Base-by-base conservation (phyloP, 345 rosid species). In the Laguncularia racemosa region DNA sequence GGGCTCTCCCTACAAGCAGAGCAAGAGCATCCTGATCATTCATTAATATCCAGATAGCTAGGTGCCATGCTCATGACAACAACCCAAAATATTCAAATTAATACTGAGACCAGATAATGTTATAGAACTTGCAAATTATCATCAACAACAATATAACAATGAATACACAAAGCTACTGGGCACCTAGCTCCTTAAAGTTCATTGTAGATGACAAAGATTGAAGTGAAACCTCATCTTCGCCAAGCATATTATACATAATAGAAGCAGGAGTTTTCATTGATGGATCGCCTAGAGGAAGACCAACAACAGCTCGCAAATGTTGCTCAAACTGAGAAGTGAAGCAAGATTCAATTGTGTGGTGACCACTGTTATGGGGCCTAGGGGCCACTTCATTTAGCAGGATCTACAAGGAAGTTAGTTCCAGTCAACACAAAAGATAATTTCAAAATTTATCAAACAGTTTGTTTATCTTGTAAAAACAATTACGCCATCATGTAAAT, bases 321-420 rank as follows among this genome's bases (percentile, higher is more conserved):
- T 93, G 97, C 56, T 93, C 93, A 70, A 48, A 93, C 68, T 93
- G 97, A 51, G 97, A 93, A 65, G 99, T 90, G 68, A 79, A 87
- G 80, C 97, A 93, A 19, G 92, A 64, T 71, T 93, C 97, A 54
- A 93, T 93, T 16, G 99, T 89, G 71, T 93, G 96, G 73, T 93
- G 99, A 54, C 99, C 99, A 53, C 99, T 89, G 67, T 93, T 93
- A 71, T 93, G 97, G 65, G 96, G 92, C 78, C 99, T 85, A 3
- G 97, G 96, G 43, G 99, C 99, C 53, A 93, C 99, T 77, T 93
- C 99, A 75, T 93, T 93, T 33, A 93, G 75, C 62, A 89, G 63
- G 59, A 93, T 81, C 99, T 93, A 71, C 46, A 33, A 33, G 40
- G 40, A 33, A 33, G 40, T 33, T 7, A 9, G 9, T 33, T 33